Conservation (phyloP, 2,329 filamentous ascomycete genomes). For the Pseudogymnoascus sp. region DNA sequence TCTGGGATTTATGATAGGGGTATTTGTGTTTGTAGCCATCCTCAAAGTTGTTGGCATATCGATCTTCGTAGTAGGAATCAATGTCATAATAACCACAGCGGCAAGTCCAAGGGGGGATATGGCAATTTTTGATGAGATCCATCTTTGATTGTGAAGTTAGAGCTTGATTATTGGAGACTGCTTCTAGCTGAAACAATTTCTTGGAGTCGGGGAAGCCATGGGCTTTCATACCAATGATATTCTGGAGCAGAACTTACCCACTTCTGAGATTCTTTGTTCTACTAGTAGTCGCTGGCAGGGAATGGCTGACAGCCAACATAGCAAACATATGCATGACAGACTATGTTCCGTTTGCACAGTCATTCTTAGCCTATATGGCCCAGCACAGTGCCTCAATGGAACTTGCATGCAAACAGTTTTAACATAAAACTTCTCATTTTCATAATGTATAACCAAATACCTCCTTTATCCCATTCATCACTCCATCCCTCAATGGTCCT, state of each 20-base stretch:
- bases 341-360: neutral
- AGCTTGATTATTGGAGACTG: neutral
- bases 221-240: neutral
- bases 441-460: slow-evolving; percentile 10
- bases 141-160: neutral
- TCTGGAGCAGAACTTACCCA: no score
- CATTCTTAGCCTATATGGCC: no score
- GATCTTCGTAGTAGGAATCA: neutral
- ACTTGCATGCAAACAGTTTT: neutral
- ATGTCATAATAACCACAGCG: neutral
- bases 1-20: neutral
- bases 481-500: slow-evolving; percentile 3
- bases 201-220: no score
- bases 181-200: neutral
- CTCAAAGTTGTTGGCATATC: neutral
- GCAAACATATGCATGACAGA: neutral
- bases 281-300: neutral
- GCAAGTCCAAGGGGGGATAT: neutral
- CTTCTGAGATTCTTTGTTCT: neutral
- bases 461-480: neutral
- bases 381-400: no score
- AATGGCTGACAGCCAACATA: no score
- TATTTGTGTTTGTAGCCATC: neutral
- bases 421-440: slow-evolving; percentile 2
- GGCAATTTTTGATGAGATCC: neutral